Evolutionary conservation across 257 asterid species (phyloP).

Genomic region (Cynanchum wilfordii): DNA sequence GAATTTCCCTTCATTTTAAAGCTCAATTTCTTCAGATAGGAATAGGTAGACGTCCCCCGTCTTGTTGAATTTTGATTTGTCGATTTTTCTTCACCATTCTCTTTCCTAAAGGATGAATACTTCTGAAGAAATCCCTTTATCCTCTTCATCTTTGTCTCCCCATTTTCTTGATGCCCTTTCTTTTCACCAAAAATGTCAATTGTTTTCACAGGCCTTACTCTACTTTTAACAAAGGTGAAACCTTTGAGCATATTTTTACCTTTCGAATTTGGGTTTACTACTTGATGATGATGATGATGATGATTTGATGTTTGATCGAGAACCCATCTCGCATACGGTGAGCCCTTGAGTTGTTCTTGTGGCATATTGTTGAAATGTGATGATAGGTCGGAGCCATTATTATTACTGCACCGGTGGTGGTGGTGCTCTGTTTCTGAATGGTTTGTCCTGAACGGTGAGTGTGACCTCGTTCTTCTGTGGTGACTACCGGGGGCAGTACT

Average conservation of each 20-base stretch:
- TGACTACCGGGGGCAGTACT: not conserved
- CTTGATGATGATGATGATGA: conserved; percentile 14
- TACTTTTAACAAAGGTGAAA: not conserved
- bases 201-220: conserved; percentile 10
- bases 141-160: conserved; percentile 34
- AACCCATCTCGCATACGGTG: conserved; percentile 64
- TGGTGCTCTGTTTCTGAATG: too few species aligned
- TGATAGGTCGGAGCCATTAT: not conserved
- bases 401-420: not conserved
- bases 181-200: conserved; percentile 5
- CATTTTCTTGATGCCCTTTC: conserved; percentile 6
- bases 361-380: conserved; percentile 19
- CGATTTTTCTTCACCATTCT: conserved; percentile 25
- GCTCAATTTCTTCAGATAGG: conserved; percentile 40
- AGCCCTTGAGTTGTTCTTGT: conserved; percentile 57
- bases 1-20: conserved; percentile 39
- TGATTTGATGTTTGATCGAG: conserved; percentile 29
- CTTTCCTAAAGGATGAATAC: conserved; percentile 50
- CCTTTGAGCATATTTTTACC: not conserved
- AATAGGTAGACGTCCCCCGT: conserved; percentile 25
- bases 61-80: conserved; percentile 22
- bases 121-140: conserved; percentile 43
- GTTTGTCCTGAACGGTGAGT: conserved; percentile 41
- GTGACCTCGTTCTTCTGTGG: conserved; percentile 53
- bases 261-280: conserved; percentile 17